Conservation (phyloP, 1,284 basidiomycete genomes). For the Vanrija sp. region DNA sequence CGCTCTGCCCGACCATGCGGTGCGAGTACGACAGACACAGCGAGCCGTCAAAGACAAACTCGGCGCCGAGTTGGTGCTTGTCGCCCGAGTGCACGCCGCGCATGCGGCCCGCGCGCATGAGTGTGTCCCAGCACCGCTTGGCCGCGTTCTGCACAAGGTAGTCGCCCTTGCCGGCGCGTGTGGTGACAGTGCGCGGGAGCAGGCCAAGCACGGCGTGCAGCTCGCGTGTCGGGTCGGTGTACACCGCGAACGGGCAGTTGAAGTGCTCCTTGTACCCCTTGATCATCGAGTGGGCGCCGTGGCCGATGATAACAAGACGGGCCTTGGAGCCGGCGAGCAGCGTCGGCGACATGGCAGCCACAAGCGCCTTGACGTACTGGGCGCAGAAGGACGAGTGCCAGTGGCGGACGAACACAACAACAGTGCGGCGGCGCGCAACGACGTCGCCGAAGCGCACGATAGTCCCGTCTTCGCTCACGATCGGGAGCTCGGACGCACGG, state of each 20-base stretch:
- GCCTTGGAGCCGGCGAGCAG: conserved; percentile 55
- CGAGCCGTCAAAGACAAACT: conserved; percentile 76
- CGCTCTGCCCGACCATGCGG: conserved; percentile 55
- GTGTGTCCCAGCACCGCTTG: conserved; percentile 3
- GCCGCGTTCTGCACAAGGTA: conserved; percentile 44
- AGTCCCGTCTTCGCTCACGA: conserved; percentile 65
- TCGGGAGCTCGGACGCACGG: conserved; percentile 60
- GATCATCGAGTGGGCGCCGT: conserved; percentile 52
- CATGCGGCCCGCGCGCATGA: conserved; percentile 12
- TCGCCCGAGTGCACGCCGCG: conserved; percentile 8
- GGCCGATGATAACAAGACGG: conserved; percentile 64
- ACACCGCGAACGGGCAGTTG: conserved; percentile 58
- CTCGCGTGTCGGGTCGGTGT: conserved; percentile 68
- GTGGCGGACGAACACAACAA: conserved; percentile 58
- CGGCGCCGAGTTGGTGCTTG: conserved; percentile 68
- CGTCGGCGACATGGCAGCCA: conserved; percentile 55
- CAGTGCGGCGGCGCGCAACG: conserved; percentile 56
- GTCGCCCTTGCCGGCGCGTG: conserved; percentile 55
- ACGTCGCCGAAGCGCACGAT: conserved; percentile 68
- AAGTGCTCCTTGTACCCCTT: conserved; percentile 51
- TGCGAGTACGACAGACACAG: conserved; percentile 41
- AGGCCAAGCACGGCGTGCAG: conserved; percentile 74
- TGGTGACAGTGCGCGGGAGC: conserved; percentile 51
- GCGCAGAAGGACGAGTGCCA: conserved; percentile 69
- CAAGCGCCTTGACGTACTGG: conserved; percentile 73